Evolutionary conservation across 306 rosid genomes (phyloP).

Genomic region (Quercus wislizeni): DNA sequence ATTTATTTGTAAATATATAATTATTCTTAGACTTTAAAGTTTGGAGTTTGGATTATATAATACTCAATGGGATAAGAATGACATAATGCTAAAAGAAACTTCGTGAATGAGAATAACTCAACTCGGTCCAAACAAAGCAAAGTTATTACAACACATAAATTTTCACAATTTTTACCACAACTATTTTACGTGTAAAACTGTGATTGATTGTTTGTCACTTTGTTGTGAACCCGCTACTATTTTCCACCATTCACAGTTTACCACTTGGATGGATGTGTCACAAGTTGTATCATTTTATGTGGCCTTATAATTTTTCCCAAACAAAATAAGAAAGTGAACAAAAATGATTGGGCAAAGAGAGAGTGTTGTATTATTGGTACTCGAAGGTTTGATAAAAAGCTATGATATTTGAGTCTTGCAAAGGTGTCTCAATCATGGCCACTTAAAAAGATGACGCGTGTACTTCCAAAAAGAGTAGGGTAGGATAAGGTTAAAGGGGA

Average conservation of each 20-base stretch:
- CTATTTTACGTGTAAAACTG: fast-evolving
- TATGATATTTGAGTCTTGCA: not conserved
- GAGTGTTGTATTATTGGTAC: not conserved
- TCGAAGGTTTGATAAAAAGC: not conserved
- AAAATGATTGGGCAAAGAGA: not conserved
- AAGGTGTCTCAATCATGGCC: conserved; percentile 19
- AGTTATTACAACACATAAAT: no score
- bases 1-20: no score
- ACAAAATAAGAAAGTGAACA: not conserved
- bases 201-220: fast-evolving
- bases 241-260: fast-evolving
- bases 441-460: conserved; percentile 53
- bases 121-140: no score
- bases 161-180: no score
- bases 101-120: no score
- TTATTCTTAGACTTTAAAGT: no score
- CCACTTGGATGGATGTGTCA: fast-evolving
- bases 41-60: not conserved
- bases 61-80: no score
- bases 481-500: conserved; percentile 47
- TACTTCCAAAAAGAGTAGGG: conserved; percentile 29
- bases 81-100: no score
- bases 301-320: fast-evolving
- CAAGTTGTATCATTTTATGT: no score
- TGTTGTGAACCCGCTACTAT: fast-evolving